phyloP scores from a whole-genome alignment of 1,284 basidiomycete species.

The Puccinia novopanici region DNA sequence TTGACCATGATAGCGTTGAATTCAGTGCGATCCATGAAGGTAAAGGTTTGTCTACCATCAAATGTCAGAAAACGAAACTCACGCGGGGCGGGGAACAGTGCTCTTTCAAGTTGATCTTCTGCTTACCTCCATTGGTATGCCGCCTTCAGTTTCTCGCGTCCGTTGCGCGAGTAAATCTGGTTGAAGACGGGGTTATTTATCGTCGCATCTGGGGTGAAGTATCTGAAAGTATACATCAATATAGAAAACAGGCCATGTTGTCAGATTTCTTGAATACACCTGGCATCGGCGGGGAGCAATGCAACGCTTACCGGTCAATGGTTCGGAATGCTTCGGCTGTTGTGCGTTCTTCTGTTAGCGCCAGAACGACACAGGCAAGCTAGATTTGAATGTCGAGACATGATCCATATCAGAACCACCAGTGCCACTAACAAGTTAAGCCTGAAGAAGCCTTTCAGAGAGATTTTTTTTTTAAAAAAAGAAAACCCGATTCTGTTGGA shows the following conservation, averaged over 20 bases:
- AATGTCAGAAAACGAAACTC: neutral
- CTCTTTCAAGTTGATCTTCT: neutral
- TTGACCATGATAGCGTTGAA: slow-evolving; percentile 41
- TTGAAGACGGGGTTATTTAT: slow-evolving; percentile 34
- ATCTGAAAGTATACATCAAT: neutral
- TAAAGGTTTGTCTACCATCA: slow-evolving; percentile 8
- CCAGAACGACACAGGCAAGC: slow-evolving; percentile 13
- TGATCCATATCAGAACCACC: neutral
- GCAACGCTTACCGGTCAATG: neutral
- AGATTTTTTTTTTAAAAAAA: neutral
- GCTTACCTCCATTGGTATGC: slow-evolving; percentile 30
- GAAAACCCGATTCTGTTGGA: neutral
- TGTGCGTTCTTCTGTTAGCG: neutral
- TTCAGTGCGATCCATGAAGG: slow-evolving; percentile 6
- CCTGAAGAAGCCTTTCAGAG: no score
- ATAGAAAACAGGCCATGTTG: no score
- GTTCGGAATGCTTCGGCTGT: neutral
- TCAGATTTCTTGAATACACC: neutral
- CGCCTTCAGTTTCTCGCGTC: slow-evolving; percentile 40
- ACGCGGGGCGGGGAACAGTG: no score
- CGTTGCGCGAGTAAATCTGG: slow-evolving; percentile 32
- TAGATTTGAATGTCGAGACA: neutral
- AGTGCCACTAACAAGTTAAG: no score
- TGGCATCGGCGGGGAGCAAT: neutral
- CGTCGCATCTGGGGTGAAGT: slow-evolving; percentile 34